Percentiles rank a stretch among this genome's conserved stretches.
phyloP scores from a whole-genome alignment of 306 rosid genomes.

The Vicia villosa region DNA sequence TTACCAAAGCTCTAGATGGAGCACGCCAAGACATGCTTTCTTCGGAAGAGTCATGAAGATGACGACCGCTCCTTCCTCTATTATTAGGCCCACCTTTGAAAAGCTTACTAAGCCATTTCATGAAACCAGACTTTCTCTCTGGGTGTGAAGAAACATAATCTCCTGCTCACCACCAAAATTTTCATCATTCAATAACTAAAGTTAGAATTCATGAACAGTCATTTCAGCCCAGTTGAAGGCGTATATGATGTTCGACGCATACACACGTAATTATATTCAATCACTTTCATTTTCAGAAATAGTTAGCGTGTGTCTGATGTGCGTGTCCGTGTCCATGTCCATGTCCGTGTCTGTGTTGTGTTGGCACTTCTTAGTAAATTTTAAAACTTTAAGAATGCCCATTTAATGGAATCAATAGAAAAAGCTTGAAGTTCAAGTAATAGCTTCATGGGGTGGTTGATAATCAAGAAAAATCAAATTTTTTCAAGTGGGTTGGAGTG shows the following conservation, averaged over 20 bases:
- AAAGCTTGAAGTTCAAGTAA: not conserved
- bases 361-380: too few species aligned
- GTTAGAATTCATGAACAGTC: not conserved
- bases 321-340: too few species aligned
- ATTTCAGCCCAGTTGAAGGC: not conserved
- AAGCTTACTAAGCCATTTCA: slow-evolving; percentile 92
- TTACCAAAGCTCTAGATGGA: slow-evolving; percentile 71
- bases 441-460: slow-evolving; percentile 25
- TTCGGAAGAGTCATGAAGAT: slow-evolving; percentile 63
- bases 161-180: slow-evolving; percentile 66
- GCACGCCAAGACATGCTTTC: slow-evolving; percentile 73
- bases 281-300: not conserved
- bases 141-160: slow-evolving; percentile 68
- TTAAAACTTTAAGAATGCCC: slow-evolving; percentile 32
- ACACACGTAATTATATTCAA: not conserved
- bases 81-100: slow-evolving; percentile 63
- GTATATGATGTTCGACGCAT: not conserved
- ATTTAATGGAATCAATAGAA: slow-evolving; percentile 11
- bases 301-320: not conserved
- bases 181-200: slow-evolving; percentile 14
- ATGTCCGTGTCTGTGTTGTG: too few species aligned
- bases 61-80: slow-evolving; percentile 55
- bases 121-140: slow-evolving; percentile 86
- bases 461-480: not conserved
- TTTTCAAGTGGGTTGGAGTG: slow-evolving; percentile 11